Base-by-base conservation (phyloP, 1,284 basidiomycete species). In the Tranzscheliella williamsii region DNA sequence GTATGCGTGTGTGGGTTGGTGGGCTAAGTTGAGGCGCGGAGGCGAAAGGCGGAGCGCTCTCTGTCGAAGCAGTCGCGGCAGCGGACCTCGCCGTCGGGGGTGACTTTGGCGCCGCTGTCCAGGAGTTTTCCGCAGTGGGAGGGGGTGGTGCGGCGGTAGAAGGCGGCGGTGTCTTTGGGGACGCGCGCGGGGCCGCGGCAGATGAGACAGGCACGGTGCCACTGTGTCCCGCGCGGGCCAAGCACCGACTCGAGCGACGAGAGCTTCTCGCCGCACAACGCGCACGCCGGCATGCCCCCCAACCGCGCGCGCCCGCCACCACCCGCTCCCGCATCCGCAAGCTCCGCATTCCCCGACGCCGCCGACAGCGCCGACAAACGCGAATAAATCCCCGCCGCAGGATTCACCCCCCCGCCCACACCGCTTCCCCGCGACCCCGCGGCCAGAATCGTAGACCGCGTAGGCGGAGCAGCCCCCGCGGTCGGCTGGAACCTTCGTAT, bases 61-160 rank as follows among this genome's bases (percentile, higher is more conserved):
- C 42, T 22, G 37, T 57, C 63, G 26, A 35, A 72, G 56, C 69
- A 72, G 21, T 63, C 60, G 7, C 67, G 24, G 32, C 70, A 72
- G 20, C 67, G 29, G 5, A 72, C 63, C n/a, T 62, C 54, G 5
- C 70, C 70, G 3, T 65, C 24, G 3, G 4, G 13, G 35, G 55
- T 60, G 17, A 72, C 70, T 34, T 70, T 70, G 11, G 70, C 70
- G 1, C 57, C 65, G 18, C 46, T 52, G 36, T 72, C 70, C 7
- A 72, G 43, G 17, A 41, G 33, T 33, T 72, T 72, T 0, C 57
- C 65, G 37, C 70, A 72, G 5, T 21, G 1, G 39, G 23, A 7
- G 9, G 4, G 22, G 32, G 9, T 20, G 31, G 42, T 16, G 20
- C 16, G 8, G 16, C 5, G 9, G 20, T 9, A 9, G 13, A 41